phyloP scores from a whole-genome alignment of 441 rosid species.

The Gossypium davidsonii region DNA sequence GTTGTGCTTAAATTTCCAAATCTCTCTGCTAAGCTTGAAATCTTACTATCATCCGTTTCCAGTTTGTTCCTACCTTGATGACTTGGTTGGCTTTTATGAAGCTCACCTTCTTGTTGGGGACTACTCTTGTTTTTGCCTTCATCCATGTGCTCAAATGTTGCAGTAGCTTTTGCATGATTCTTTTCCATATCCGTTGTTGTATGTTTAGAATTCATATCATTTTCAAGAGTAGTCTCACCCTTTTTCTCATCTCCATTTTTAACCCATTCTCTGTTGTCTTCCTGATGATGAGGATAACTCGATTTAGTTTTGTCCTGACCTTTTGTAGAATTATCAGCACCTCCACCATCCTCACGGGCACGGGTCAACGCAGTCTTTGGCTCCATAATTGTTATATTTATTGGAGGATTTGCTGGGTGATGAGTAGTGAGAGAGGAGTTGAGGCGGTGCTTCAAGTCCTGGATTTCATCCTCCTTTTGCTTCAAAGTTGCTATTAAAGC shows the following conservation, averaged over 20 bases:
- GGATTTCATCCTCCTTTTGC: slow-evolving; percentile 41
- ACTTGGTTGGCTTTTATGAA: slow-evolving; percentile 5
- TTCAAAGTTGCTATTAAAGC: slow-evolving; percentile 34
- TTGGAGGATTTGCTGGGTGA: slow-evolving; percentile 18
- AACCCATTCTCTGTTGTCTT: background rate
- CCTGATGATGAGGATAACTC: background rate
- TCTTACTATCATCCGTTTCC: slow-evolving; percentile 17
- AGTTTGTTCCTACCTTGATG: slow-evolving; percentile 18
- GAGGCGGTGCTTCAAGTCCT: slow-evolving; percentile 34
- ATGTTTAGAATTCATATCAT: background rate
- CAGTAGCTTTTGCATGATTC: slow-evolving; percentile 12
- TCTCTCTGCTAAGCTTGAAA: slow-evolving; percentile 11
- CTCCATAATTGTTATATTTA: slow-evolving; percentile 11
- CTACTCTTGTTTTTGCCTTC: slow-evolving; percentile 12
- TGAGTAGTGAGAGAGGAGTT: slow-evolving; percentile 12
- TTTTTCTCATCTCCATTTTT: slow-evolving; percentile 10
- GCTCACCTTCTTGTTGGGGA: slow-evolving; percentile 6
- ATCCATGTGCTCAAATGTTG: background rate
- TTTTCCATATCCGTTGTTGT: background rate
- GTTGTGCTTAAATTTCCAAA: slow-evolving; percentile 16
- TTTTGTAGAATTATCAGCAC: slow-evolving; percentile 2
- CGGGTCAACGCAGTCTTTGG: background rate
- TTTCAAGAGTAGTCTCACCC: background rate
- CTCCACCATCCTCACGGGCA: no score
- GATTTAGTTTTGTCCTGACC: slow-evolving; percentile 2